These are phyloP conservation scores for Lepidium campestre DNA, from an alignment of 441 rosid species.

Conservation along the genomic window DNA sequence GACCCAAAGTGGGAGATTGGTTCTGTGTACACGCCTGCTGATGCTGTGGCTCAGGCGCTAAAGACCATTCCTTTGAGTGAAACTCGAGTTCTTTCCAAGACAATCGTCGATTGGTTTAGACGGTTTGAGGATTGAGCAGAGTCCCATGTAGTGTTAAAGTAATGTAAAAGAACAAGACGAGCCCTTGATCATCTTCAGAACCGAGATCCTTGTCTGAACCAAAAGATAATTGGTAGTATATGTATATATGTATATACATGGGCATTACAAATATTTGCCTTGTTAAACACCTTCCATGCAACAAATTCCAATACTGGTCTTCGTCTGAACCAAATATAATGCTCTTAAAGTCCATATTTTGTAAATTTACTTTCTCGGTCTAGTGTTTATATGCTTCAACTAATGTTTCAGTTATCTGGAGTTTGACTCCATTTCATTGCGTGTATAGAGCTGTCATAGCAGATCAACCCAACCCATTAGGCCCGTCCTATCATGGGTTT, in stretches of 20 bases:
- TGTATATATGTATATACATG: neutral
- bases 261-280: neutral
- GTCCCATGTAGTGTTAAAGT: neutral
- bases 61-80: conserved; percentile 71
- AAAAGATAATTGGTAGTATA: neutral
- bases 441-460: too few relatives aligned
- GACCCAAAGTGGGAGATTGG: conserved; percentile 95
- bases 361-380: too few relatives aligned
- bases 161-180: neutral
- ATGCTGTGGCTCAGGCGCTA: conserved; percentile 83
- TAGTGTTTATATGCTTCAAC: too few relatives aligned
- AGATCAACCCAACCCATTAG: too few relatives aligned
- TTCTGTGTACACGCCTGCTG: conserved; percentile 72
- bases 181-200: neutral
- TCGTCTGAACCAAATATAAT: too few relatives aligned
- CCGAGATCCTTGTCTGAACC: neutral
- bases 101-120: conserved; percentile 68
- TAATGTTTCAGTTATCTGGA: too few relatives aligned
- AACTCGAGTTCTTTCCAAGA: conserved; percentile 58
- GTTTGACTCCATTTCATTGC: too few relatives aligned
- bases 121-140: conserved; percentile 45
- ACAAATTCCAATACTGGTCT: neutral
- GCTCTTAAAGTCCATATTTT: too few relatives aligned
- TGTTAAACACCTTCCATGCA: neutral
- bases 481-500: too few relatives aligned